A percentile compares a stretch with the other conserved stretches of the same genome.
Conservation (phyloP, 1,284 basidiomycete genomes). For the Heimioporus retisporus region DNA sequence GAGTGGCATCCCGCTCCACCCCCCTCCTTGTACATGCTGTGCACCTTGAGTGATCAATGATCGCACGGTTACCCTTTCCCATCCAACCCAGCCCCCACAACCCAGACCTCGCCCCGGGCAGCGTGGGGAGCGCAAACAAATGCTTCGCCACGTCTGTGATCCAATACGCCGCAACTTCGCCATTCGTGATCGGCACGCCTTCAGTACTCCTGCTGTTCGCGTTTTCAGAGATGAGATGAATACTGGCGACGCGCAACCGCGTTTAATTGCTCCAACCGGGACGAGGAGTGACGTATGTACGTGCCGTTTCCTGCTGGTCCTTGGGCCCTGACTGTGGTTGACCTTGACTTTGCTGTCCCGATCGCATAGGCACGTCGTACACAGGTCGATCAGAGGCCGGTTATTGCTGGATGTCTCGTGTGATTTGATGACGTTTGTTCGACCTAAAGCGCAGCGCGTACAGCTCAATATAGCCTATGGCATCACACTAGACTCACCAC, state of each 20-base stretch:
- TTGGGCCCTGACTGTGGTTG: not conserved
- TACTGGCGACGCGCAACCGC: not conserved
- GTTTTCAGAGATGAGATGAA: too few species aligned
- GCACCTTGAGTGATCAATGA: too few species aligned
- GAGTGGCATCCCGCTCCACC: too few species aligned
- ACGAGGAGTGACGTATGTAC: not conserved
- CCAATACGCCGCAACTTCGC: not conserved
- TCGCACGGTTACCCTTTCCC: too few species aligned
- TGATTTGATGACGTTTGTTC: constrained; percentile 91
- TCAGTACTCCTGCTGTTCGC: too few species aligned
- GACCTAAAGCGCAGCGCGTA: constrained; percentile 55
- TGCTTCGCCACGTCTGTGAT: not conserved
- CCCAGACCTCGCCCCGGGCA: too few species aligned
- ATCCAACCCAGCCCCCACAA: too few species aligned
- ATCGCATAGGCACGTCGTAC: not conserved
- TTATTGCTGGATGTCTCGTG: constrained; percentile 86
- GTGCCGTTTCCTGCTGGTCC: not conserved
- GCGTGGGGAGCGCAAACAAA: too few species aligned
- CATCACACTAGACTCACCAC: constrained; percentile 58
- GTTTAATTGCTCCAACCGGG: not conserved
- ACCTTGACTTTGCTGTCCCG: not conserved
- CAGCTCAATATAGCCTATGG: not conserved
- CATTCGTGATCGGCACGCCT: not conserved
- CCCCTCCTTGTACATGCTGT: too few species aligned
- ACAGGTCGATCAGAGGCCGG: constrained; percentile 59